Conservation (phyloP, 257 asterid genomes). For the Henckelia pumila region DNA sequence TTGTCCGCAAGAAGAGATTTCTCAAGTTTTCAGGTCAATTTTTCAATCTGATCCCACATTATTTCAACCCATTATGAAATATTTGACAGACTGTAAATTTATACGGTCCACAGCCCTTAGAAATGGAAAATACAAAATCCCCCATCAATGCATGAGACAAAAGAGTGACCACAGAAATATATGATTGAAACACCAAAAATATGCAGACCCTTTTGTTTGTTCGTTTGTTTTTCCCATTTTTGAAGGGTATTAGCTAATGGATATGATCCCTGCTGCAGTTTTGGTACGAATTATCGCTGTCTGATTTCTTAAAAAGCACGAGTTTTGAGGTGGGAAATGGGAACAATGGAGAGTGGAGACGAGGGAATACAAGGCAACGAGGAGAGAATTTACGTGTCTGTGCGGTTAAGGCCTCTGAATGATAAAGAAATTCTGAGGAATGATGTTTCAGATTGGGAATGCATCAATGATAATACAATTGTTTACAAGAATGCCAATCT, state of each 20-base stretch:
- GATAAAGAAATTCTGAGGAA: conserved; percentile 51
- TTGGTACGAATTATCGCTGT: background rate
- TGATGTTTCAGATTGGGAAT: conserved; percentile 89
- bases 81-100: background rate
- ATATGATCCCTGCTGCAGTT: conserved; percentile 5
- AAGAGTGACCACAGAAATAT: background rate
- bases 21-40: background rate
- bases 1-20: background rate
- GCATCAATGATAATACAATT: conserved; percentile 61
- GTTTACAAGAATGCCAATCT: conserved; percentile 62
- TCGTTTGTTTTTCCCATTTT: no score
- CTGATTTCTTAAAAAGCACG: no score
- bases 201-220: background rate
- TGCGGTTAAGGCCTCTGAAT: conserved; percentile 80
- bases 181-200: background rate
- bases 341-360: conserved; percentile 16
- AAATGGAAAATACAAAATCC: background rate
- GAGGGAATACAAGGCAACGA: conserved; percentile 18
- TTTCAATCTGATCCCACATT: background rate
- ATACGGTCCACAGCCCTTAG: background rate
- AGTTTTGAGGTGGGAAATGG: conserved; percentile 3
- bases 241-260: background rate
- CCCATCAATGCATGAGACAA: background rate
- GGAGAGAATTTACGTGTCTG: conserved; percentile 70
- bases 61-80: background rate